phyloP scores from a whole-genome alignment of 768 basidiomycete species.

The Lactarius hengduanensis region DNA sequence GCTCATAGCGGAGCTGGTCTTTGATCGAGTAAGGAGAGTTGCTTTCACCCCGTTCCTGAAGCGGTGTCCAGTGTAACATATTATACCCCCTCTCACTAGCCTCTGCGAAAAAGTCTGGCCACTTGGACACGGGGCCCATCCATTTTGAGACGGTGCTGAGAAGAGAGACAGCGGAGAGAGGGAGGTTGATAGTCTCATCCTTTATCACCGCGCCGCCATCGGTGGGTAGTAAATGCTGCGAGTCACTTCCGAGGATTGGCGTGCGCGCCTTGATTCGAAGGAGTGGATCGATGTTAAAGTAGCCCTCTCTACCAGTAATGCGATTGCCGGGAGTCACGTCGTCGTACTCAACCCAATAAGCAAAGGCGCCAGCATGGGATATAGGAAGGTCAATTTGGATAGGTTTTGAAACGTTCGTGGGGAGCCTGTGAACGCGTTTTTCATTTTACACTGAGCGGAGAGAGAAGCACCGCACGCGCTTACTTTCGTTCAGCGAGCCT shows the following conservation, averaged over 20 bases:
- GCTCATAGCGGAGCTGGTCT: conserved; percentile 82
- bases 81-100: conserved; percentile 92
- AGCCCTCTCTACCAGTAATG: conserved; percentile 81
- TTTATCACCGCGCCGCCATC: conserved; percentile 53
- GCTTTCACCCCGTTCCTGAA: conserved; percentile 88
- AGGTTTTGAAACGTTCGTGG: conserved; percentile 83
- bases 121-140: conserved; percentile 85
- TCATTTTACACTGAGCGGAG: conserved; percentile 5
- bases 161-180: conserved; percentile 85
- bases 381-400: conserved; percentile 95
- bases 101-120: conserved; percentile 79
- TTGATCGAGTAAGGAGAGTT: conserved; percentile 93
- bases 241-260: conserved; percentile 61
- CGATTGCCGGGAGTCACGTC: conserved; percentile 55
- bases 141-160: conserved; percentile 95
- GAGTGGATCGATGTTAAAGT: conserved; percentile 95
- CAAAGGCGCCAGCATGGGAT: conserved; percentile 94
- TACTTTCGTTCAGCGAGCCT: conserved; percentile 74
- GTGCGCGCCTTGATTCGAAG: conserved; percentile 73
- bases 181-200: conserved; percentile 60
- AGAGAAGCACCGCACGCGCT: conserved; percentile 34
- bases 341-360: conserved; percentile 94
- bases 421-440: conserved; percentile 52
- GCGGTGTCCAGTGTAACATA: conserved; percentile 95
- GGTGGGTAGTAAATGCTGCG: conserved; percentile 50